Conservation (phyloP, 371 early-diverging fungal species). For the Syncephalastrum racemosum region DNA sequence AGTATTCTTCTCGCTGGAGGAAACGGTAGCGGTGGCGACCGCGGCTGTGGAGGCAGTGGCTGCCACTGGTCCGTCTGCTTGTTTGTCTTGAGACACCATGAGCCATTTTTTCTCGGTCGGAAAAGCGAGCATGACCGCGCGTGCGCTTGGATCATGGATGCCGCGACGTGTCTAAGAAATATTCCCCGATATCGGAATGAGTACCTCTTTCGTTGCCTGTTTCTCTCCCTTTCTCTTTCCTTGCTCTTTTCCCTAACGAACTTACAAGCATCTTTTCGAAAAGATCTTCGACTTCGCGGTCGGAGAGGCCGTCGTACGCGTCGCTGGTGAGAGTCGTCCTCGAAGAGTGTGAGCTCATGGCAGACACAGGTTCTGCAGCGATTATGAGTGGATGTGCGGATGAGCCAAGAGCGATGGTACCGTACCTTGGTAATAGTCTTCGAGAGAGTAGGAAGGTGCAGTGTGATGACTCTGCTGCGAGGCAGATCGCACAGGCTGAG, state of each 20-base stretch:
- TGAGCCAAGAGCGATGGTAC: background rate
- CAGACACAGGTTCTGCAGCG: conserved; percentile 1
- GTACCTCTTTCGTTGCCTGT: background rate
- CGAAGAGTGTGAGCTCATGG: conserved; percentile 16
- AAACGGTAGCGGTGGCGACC: conserved; percentile 2
- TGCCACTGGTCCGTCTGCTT: conserved; percentile 29
- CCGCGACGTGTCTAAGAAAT: conserved; percentile 43
- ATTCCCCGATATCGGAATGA: conserved; percentile 5
- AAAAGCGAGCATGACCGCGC: conserved; percentile 42
- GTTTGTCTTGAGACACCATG: conserved; percentile 53
- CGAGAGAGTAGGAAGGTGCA: conserved; percentile 12
- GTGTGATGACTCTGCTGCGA: background rate
- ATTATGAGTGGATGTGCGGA: background rate
- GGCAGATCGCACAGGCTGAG: conserved; percentile 2
- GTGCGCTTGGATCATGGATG: conserved; percentile 37
- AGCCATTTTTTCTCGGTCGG: conserved; percentile 51
- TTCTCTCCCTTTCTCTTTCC: background rate
- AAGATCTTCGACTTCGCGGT: conserved; percentile 40
- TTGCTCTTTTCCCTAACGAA: background rate
- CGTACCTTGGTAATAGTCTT: conserved; percentile 19
- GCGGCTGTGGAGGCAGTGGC: conserved; percentile 13
- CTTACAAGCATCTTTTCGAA: conserved; percentile 56
- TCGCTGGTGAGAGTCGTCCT: conserved; percentile 6
- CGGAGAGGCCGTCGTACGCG: conserved; percentile 17
- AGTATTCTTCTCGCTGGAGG: conserved; percentile 29